These are phyloP conservation scores for Micromonas pusilla DNA, from an alignment of 139 green algal genomes.

Conservation along the genomic window DNA sequence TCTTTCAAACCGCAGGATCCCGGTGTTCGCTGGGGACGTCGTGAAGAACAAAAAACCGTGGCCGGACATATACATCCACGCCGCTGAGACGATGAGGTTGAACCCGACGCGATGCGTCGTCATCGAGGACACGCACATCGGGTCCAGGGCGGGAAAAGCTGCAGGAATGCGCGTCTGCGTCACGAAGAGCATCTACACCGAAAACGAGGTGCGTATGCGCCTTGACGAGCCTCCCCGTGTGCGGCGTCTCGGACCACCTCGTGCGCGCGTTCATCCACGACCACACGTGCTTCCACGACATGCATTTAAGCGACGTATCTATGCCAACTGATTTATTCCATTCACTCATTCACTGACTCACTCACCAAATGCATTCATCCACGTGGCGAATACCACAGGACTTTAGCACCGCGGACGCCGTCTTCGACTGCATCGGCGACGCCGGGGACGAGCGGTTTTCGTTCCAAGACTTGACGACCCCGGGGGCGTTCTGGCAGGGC, in stretches of 20 bases:
- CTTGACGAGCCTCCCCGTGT: too few species aligned
- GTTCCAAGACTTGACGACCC: conserved; percentile 18
- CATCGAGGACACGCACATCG: conserved; percentile 92
- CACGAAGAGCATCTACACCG: conserved; percentile 62
- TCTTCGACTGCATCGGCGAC: conserved; percentile 22
- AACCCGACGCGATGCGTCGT: conserved; percentile 74
- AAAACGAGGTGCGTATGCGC: too few species aligned
- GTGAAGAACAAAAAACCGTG: conserved; percentile 96
- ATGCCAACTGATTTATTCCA: too few species aligned
- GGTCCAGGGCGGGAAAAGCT: conserved; percentile 75
- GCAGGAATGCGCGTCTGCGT: conserved; percentile 86
- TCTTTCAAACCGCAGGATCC: too few species aligned
- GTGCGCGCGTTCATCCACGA: too few species aligned
- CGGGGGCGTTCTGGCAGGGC: conserved; percentile 12
- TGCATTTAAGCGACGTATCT: too few species aligned
- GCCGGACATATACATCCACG: conserved; percentile 90
- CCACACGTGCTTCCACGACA: too few species aligned
- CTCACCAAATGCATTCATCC: too few species aligned
- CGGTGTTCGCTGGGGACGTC: conserved; percentile 83
- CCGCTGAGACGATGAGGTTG: conserved; percentile 68
- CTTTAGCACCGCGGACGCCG: conserved; percentile 37
- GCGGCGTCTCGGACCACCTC: too few species aligned
- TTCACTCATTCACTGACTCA: too few species aligned
- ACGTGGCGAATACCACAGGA: too few species aligned
- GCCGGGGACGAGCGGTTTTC: conserved; percentile 2